These are phyloP conservation scores for Vigna angularis DNA, from an alignment of 306 rosid species.

Conservation along the genomic window DNA sequence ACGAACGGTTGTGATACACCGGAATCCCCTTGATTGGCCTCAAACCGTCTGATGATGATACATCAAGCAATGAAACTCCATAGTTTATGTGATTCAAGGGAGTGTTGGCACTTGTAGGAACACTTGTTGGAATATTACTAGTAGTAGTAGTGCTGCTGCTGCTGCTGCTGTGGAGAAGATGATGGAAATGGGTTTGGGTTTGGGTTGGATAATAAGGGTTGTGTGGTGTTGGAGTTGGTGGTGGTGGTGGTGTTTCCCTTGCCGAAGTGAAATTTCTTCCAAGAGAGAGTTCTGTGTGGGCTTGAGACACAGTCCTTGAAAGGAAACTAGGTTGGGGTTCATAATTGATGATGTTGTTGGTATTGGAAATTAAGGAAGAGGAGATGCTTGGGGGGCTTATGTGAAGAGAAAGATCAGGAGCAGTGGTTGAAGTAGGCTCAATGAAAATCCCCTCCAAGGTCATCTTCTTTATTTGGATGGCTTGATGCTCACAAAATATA, in stretches of 20 bases:
- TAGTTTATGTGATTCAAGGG: conserved; percentile 46
- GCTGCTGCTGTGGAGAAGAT: conserved; percentile 29
- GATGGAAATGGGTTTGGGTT: conserved; percentile 36
- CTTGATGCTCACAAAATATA: conserved; percentile 29
- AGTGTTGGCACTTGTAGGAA: not conserved
- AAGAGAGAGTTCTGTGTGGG: conserved; percentile 79
- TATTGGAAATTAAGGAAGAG: conserved; percentile 46
- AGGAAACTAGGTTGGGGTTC: conserved; percentile 13
- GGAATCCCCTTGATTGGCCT: conserved; percentile 92
- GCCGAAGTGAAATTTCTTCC: conserved; percentile 53
- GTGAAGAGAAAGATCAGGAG: conserved; percentile 93
- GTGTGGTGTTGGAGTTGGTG: conserved; percentile 25
- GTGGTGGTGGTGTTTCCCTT: not conserved
- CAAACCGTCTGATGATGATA: conserved; percentile 51
- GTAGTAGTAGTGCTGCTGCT: not conserved
- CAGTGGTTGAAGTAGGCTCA: conserved; percentile 56
- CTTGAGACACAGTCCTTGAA: conserved; percentile 41
- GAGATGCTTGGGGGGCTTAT: conserved; percentile 72
- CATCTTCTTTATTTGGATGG: conserved; percentile 55
- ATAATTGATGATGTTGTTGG: conserved; percentile 22
- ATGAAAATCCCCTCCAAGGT: conserved; percentile 87
- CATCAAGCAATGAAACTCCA: conserved; percentile 67
- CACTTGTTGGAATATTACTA: not conserved
- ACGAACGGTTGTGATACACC: conserved; percentile 81
- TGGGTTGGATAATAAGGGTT: conserved; percentile 45